Evolutionary conservation across 2,329 filamentous ascomycete species (phyloP), one percentile per base, ranked within the genome.

Genomic region (Westerdykella aurantiaca): DNA sequence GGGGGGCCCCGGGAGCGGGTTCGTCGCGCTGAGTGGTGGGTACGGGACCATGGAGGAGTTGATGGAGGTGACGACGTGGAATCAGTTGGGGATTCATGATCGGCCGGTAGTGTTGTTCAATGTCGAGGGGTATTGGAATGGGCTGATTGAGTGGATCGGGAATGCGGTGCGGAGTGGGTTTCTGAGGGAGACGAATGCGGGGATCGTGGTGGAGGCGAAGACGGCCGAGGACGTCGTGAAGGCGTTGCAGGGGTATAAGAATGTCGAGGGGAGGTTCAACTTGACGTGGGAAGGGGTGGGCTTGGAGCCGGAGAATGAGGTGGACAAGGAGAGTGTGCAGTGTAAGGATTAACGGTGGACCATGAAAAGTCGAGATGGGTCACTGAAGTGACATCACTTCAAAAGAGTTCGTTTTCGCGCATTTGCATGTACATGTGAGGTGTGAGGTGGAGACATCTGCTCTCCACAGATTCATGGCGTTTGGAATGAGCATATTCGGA

Each of bases 41-140:
- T 98, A 91, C 68, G 93, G 93, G 16, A 98, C 93, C 2, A 78
- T 97, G 64, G 93, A 98, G 72, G 93, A 98, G 76, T 77, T 98
- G 63, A 89, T 95, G 69, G 88, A 94, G 72, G 81, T 88, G 2
- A 83, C 82, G 21, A 94, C 88, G 10, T 98, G 93, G 90, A 97
- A 96, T 68, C 93, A 97, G 72, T 72, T 98, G 39, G 91, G 93
- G 1, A 97, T 98, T 53, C 93, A 97, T 69, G 86, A 85, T 3
- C 66, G 65, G 63, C 63, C 63, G 1, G 82, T 97, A 37, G 82
- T 91, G 42, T 72, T 96, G 39, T 80, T 87, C 55, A 97, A 97
- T 66, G 77, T 96, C 21, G 82, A 90, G 43, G 88, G 89, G 0
- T 97, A 95, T 69, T 98, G 90, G 80, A 85, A 94, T 66, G 89